These are phyloP conservation scores for Wickerhamiella dianesei DNA, from an alignment of 805 yeast genomes.

Conservation along the genomic window DNA sequence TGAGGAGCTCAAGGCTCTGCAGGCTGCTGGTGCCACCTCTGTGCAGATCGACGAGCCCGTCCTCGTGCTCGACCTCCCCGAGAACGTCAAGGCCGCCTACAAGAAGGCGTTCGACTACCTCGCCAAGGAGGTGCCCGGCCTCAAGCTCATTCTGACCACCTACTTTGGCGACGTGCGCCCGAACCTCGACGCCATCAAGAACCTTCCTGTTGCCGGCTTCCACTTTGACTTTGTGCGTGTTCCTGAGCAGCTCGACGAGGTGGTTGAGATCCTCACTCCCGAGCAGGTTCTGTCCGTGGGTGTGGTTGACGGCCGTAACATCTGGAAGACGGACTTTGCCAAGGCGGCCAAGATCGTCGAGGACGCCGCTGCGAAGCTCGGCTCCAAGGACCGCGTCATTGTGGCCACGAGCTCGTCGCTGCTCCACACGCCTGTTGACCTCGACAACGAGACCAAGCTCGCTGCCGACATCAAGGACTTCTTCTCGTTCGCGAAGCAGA, in stretches of 20 bases:
- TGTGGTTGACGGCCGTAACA: constrained; percentile 97
- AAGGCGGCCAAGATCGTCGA: constrained; percentile 71
- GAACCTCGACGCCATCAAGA: constrained; percentile 78
- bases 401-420: constrained; percentile 94
- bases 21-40: constrained; percentile 85
- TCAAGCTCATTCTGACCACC: constrained; percentile 72
- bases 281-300: constrained; percentile 85
- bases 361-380: constrained; percentile 72
- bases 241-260: constrained; percentile 90
- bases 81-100: constrained; percentile 70
- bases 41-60: constrained; percentile 98
- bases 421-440: constrained; percentile 97
- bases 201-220: constrained; percentile 85
- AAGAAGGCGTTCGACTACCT: constrained; percentile 74
- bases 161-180: constrained; percentile 99
- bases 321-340: constrained; percentile 94
- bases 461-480: constrained; percentile 87
- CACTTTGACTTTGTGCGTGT: constrained; percentile 94
- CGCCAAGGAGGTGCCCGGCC: constrained; percentile 52
- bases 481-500: constrained; percentile 98
- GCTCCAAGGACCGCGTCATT: constrained; percentile 56
- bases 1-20: constrained; percentile 74
- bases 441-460: constrained; percentile 81
- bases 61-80: constrained; percentile 85
- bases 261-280: constrained; percentile 47